phyloP scores from a whole-genome alignment of 768 basidiomycete genomes.

The Rhodotorula paludigena region DNA sequence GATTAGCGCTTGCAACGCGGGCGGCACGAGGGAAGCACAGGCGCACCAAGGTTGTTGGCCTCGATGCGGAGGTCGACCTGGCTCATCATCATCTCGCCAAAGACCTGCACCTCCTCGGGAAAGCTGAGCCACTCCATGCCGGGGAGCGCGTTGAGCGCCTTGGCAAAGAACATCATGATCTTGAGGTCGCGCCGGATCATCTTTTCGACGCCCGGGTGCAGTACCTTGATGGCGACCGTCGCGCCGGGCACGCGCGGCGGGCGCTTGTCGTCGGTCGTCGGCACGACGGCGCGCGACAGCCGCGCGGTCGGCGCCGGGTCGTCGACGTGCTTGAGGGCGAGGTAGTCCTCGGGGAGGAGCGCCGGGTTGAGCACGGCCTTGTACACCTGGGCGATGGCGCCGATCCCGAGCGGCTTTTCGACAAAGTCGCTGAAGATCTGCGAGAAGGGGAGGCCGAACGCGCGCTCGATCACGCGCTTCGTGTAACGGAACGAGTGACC shows the following conservation, averaged over 20 bases:
- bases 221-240: slow-evolving; percentile 88
- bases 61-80: slow-evolving; percentile 89
- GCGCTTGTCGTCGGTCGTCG: slow-evolving; percentile 32
- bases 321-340: slow-evolving; percentile 60
- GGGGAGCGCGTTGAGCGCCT: slow-evolving; percentile 68
- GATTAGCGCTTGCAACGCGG: not conserved
- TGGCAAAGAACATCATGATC: slow-evolving; percentile 92
- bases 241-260: slow-evolving; percentile 75
- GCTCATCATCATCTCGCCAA: slow-evolving; percentile 92
- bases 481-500: slow-evolving; percentile 78
- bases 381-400: slow-evolving; percentile 98
- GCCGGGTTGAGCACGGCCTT: slow-evolving; percentile 76
- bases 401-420: slow-evolving; percentile 82
- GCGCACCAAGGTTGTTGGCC: slow-evolving; percentile 66
- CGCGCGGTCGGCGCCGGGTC: slow-evolving; percentile 24
- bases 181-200: slow-evolving; percentile 81
- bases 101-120: slow-evolving; percentile 88
- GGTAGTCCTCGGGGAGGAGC: slow-evolving; percentile 77
- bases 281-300: slow-evolving; percentile 27
- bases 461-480: slow-evolving; percentile 68
- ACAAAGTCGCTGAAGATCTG: slow-evolving; percentile 90
- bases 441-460: slow-evolving; percentile 75
- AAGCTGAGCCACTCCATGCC: slow-evolving; percentile 96
- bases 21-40: not conserved
- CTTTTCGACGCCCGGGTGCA: slow-evolving; percentile 79